Percentiles rank a stretch among this genome's conserved stretches.
Conservation (phyloP, 805 yeast genomes). For the Lachancea fermentati region DNA sequence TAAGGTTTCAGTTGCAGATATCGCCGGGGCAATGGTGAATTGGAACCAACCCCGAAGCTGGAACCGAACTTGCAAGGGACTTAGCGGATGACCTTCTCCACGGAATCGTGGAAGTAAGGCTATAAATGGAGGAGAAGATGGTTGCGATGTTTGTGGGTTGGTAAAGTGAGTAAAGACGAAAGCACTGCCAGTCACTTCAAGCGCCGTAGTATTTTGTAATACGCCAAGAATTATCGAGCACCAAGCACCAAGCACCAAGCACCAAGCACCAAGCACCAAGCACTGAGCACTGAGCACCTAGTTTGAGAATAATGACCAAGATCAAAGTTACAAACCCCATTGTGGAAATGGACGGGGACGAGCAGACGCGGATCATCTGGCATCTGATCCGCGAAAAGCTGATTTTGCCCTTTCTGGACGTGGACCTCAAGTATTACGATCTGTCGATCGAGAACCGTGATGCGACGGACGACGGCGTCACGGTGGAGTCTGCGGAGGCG, state of each 20-base stretch:
- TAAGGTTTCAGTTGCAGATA: background rate
- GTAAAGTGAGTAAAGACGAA: background rate
- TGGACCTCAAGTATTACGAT: constrained; percentile 89
- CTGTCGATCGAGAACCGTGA: constrained; percentile 84
- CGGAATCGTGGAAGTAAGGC: background rate
- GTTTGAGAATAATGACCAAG: constrained; percentile 46
- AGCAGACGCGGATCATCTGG: constrained; percentile 97
- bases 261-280: no score
- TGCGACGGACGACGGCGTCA: constrained; percentile 80
- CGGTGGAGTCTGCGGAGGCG: constrained; percentile 85
- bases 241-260: no score
- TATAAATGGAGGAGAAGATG: no score
- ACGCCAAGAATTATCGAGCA: no score
- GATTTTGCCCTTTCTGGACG: constrained; percentile 76
- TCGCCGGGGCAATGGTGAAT: background rate
- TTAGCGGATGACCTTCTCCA: background rate
- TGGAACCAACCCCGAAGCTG: background rate
- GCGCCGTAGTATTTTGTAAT: no score
- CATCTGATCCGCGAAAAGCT: constrained; percentile 78
- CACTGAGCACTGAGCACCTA: no score
- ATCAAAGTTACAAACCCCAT: constrained; percentile 81
- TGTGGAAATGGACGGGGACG: constrained; percentile 98
- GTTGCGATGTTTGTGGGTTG: background rate
- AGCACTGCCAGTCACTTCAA: no score
- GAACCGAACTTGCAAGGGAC: background rate